These are phyloP conservation scores for Talaromyces sp. DNA, from an alignment of 2,329 filamentous ascomycete species.

Conservation along the genomic window DNA sequence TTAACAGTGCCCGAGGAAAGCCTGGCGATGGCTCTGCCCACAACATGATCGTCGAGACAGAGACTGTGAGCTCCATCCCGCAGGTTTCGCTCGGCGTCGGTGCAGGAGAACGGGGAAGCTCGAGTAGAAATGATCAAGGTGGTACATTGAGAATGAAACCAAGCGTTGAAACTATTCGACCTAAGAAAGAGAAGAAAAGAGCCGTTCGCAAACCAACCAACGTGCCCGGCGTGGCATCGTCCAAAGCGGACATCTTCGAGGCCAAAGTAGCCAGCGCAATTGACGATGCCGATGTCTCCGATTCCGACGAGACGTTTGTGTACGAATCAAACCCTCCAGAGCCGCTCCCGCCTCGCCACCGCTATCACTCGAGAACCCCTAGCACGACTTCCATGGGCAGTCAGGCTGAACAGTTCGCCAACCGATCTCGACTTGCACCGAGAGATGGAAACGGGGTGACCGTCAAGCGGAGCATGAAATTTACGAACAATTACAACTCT, in stretches of 20 bases:
- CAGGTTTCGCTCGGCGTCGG: conserved; percentile 68
- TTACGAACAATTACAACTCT: conserved; percentile 71
- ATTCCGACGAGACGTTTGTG: conserved; percentile 97
- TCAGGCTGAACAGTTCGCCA: conserved; percentile 41
- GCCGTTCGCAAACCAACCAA: conserved; percentile 60
- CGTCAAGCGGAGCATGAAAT: conserved; percentile 93
- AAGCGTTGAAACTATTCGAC: conserved; percentile 92
- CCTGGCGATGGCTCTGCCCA: conserved; percentile 67
- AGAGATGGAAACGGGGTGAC: conserved; percentile 60
- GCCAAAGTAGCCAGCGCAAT: conserved; percentile 93
- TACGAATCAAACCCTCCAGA: conserved; percentile 92
- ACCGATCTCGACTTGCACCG: conserved; percentile 58
- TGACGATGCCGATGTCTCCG: conserved; percentile 91
- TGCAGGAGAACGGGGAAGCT: conserved; percentile 47
- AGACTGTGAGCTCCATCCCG: conserved; percentile 86
- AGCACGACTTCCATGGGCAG: conserved; percentile 73
- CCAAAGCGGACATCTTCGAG: conserved; percentile 97
- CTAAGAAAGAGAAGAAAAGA: conserved; percentile 89
- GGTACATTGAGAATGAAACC: conserved; percentile 78
- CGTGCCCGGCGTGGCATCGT: conserved; percentile 52
- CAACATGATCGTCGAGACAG: conserved; percentile 96
- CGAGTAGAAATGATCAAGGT: conserved; percentile 56
- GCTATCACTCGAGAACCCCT: conserved; percentile 89
- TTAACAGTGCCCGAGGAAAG: conserved; percentile 60
- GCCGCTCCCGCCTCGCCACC: conserved; percentile 48